phyloP scores from a whole-genome alignment of 768 basidiomycete genomes.

The Trametes cubensis region DNA sequence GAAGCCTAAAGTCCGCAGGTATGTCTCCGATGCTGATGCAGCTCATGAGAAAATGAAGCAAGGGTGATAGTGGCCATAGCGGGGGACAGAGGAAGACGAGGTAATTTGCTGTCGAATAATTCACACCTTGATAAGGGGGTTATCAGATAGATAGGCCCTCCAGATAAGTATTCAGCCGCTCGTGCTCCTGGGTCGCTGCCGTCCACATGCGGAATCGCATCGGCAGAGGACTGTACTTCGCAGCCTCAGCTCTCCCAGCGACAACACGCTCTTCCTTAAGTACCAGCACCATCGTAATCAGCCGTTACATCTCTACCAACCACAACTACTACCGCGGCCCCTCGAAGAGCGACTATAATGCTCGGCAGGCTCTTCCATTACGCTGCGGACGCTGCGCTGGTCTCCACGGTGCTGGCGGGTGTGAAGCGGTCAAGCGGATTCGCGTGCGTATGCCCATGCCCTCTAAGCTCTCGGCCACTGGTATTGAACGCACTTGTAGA shows the following conservation, averaged over 20 bases:
- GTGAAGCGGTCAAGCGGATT: conserved; percentile 90
- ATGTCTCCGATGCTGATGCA: neutral
- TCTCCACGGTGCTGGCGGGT: conserved; percentile 90
- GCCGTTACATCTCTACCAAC: neutral
- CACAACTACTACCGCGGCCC: neutral
- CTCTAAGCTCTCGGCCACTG: conserved; percentile 8
- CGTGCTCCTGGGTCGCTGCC: conserved; percentile 10
- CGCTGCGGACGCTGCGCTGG: conserved; percentile 77
- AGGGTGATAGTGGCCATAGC: too few relatives aligned
- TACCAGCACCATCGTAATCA: neutral
- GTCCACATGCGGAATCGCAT: conserved; percentile 13
- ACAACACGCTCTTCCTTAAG: neutral
- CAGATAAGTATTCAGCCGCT: neutral
- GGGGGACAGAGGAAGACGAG: neutral
- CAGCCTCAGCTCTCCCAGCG: neutral
- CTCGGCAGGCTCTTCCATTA: conserved; percentile 83
- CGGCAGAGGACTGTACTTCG: conserved; percentile 2
- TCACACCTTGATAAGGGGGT: neutral
- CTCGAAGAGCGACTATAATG: conserved; percentile 31
- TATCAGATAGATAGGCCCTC: neutral
- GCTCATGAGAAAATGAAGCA: neutral
- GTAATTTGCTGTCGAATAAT: neutral
- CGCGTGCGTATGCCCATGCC: conserved; percentile 56
- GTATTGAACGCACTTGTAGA: conserved; percentile 3
- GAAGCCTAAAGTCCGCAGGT: too few relatives aligned